Percentiles rank a stretch among this genome's conserved stretches.
Evolutionary conservation across 2,329 filamentous ascomycete genomes (phyloP).

Genomic region (Ophiostoma quercus): DNA sequence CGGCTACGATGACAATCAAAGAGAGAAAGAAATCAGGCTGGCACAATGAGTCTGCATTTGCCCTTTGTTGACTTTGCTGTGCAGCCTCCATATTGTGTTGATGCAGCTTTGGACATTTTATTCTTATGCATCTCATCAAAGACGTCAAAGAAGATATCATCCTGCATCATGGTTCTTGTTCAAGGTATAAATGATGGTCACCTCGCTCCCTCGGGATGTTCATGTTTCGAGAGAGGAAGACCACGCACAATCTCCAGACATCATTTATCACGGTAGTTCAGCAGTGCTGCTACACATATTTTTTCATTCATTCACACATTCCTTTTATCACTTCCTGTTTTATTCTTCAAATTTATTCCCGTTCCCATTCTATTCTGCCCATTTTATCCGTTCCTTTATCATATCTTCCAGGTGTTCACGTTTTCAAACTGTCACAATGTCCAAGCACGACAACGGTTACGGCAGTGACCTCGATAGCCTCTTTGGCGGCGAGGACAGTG

Average conservation of each 20-base stretch:
- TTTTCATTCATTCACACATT: background rate
- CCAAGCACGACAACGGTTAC: background rate
- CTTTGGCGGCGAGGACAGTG: slow-evolving; percentile 7
- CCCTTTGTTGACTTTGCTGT: background rate
- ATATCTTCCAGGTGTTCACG: background rate
- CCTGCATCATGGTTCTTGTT: slow-evolving; percentile 4
- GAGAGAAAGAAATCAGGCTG: background rate
- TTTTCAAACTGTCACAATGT: background rate
- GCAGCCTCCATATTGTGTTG: background rate
- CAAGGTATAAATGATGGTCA: slow-evolving; percentile 16
- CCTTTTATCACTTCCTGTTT: background rate
- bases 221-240: background rate
- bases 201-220: slow-evolving; percentile 5
- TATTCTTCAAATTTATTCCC: too few relatives aligned
- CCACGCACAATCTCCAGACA: background rate
- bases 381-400: background rate
- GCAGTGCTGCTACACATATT: slow-evolving; percentile 23
- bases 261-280: slow-evolving; percentile 19
- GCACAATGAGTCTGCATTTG: background rate
- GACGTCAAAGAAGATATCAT: background rate
- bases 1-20: background rate
- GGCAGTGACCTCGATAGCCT: slow-evolving; percentile 14
- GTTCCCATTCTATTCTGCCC: background rate
- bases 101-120: background rate
- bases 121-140: background rate